Evolutionary conservation across 768 basidiomycete genomes (phyloP), one percentile per base, ranked within the genome.

Genomic region (Suillus tomentosus): DNA sequence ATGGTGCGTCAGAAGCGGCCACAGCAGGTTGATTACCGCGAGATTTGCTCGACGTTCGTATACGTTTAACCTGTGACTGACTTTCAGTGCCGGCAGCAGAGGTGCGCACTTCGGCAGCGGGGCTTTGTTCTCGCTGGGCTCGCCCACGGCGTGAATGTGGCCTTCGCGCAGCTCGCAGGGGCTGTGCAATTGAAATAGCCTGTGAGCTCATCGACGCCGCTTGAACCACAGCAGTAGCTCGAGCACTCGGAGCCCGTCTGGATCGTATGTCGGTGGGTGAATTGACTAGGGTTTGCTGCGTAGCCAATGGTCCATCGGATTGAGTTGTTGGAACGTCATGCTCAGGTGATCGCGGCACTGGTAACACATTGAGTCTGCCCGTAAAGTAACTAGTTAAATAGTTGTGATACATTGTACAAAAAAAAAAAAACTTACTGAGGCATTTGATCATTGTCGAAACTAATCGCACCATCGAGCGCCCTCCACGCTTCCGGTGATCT

Each of bases 271-370:
- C 27, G 27, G 5, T 13, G 6, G 74, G 71, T 19, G 74, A 71
- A 1, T 67, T 67, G 5, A 76, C 57, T 47, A 75, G 31, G 0
- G 74, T 75, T 36, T 65, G 65, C 31, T 76, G 74, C 6, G 75
- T 75, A 58, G 68, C 64, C 11, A 37, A 58, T 1, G 65, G 66
- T 24, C 10, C 71, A 1, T 67, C 60, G 1, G 22, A 54, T 10
- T 60, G 64, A 37, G 39, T 43, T 40, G 27, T 15, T 3, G 58
- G 55, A 50, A 45, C 27, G 11, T 54, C 36, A 10, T 37, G 7
- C 27, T 37, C 39, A 1, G 66, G 68, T 11, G 66, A 54, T 27
- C 31, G 47, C 11, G 61, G 62, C 31, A 17, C 9, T 6, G 62
- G 51, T 31, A 55, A 43, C 3, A 64, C 48, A 10, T 36, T 2